These are phyloP conservation scores for Austroboletus niveus DNA, from an alignment of 1,284 basidiomycete species.

Conservation along the genomic window DNA sequence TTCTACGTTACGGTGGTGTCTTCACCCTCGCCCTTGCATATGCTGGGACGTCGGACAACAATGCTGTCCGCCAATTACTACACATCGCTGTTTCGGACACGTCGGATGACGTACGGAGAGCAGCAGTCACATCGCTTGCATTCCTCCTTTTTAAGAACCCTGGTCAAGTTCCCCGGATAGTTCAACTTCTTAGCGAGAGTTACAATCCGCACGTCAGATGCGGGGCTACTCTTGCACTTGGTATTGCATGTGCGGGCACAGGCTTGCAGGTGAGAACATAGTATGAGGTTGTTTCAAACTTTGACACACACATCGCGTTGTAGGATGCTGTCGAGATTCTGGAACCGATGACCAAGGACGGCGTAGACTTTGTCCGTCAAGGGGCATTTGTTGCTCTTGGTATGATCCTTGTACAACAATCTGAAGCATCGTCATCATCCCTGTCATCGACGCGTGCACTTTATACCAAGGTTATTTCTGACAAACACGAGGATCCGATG, in stretches of 20 bases:
- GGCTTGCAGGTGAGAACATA: slow-evolving; percentile 68
- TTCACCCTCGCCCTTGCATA: slow-evolving; percentile 94
- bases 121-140: slow-evolving; percentile 91
- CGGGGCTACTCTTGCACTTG: slow-evolving; percentile 91
- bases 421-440: slow-evolving; percentile 84
- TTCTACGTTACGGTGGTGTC: slow-evolving; percentile 93
- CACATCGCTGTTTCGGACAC: slow-evolving; percentile 97
- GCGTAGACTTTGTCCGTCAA: slow-evolving; percentile 96
- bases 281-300: slow-evolving; percentile 2
- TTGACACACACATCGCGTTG: background rate
- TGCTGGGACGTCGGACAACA: slow-evolving; percentile 91
- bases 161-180: slow-evolving; percentile 89
- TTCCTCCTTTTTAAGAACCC: slow-evolving; percentile 97
- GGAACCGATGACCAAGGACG: slow-evolving; percentile 95
- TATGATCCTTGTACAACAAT: slow-evolving; percentile 95
- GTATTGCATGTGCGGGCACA: slow-evolving; percentile 96
- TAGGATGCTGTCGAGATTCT: slow-evolving; percentile 92
- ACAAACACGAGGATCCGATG: slow-evolving; percentile 98
- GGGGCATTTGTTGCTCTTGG: slow-evolving; percentile 94
- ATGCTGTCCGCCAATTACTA: slow-evolving; percentile 84
- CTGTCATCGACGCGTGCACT: slow-evolving; percentile 76
- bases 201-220: slow-evolving; percentile 99
- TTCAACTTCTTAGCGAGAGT: slow-evolving; percentile 93
- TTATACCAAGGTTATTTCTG: slow-evolving; percentile 84
- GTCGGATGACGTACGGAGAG: slow-evolving; percentile 92